Evolutionary conservation across 768 basidiomycete species (phyloP).

Genomic region (Lactarius pseudohatsudake): DNA sequence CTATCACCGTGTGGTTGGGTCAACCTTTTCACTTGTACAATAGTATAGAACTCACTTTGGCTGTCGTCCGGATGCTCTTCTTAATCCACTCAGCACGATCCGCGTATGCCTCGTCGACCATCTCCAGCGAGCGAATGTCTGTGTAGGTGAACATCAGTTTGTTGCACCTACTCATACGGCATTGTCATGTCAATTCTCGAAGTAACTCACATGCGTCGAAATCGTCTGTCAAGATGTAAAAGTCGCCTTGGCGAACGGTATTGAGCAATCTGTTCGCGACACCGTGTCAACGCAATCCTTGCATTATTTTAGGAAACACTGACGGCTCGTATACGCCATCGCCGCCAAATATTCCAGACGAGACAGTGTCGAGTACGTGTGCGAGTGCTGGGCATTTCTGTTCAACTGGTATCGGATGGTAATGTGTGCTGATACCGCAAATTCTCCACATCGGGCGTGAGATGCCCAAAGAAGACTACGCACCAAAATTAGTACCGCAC

Average conservation of each 20-base stretch:
- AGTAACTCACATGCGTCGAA: conserved; percentile 79
- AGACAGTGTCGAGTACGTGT: conserved; percentile 71
- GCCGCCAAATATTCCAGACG: conserved; percentile 80
- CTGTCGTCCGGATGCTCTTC: conserved; percentile 83
- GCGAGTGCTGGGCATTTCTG: conserved; percentile 83
- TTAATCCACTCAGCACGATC: conserved; percentile 88
- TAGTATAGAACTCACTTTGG: conserved; percentile 48
- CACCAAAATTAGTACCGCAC: neutral
- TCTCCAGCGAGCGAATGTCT: conserved; percentile 79
- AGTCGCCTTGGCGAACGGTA: conserved; percentile 73
- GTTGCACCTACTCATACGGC: neutral
- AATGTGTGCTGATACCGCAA: conserved; percentile 85
- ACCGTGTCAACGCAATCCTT: conserved; percentile 20
- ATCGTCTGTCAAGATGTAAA: conserved; percentile 86
- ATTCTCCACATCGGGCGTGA: conserved; percentile 86
- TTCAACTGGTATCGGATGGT: conserved; percentile 78
- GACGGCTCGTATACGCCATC: conserved; percentile 81
- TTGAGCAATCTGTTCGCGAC: conserved; percentile 57
- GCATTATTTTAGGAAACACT: conserved; percentile 36
- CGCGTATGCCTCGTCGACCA: conserved; percentile 88
- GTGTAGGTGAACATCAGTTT: conserved; percentile 4
- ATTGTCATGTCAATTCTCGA: neutral
- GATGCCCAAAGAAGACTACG: conserved; percentile 85
- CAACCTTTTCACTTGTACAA: neutral
- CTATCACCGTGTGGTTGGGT: conserved; percentile 35